Evolutionary conservation across 2,329 filamentous ascomycete genomes (phyloP).

Genomic region (Thielaviopsis musarum): DNA sequence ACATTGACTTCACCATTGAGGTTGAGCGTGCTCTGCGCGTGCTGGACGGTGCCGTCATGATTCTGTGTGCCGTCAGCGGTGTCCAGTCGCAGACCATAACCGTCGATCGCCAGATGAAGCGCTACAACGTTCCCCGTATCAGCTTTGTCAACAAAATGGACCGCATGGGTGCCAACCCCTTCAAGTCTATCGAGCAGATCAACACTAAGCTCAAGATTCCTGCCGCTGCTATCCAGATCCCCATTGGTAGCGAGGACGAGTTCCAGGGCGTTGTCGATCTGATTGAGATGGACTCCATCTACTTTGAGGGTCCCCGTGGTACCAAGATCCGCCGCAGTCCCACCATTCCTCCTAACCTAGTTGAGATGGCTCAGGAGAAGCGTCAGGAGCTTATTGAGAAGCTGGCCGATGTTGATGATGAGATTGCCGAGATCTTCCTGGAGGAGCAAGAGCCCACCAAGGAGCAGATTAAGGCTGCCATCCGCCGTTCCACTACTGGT

Average conservation of each 20-base stretch:
- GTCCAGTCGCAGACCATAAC: conserved; percentile 98
- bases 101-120: conserved; percentile 94
- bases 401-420: conserved; percentile 90
- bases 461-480: conserved; percentile 78
- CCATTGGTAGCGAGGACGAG: conserved; percentile 80
- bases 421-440: conserved; percentile 88
- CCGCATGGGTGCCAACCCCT: conserved; percentile 94
- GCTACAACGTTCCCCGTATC: conserved; percentile 89
- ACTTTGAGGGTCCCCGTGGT: conserved; percentile 74
- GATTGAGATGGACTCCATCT: conserved; percentile 80
- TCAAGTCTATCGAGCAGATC: conserved; percentile 95
- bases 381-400: conserved; percentile 80
- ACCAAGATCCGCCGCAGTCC: conserved; percentile 60
- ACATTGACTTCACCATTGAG: conserved; percentile 98
- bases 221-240: conserved; percentile 84
- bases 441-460: conserved; percentile 68
- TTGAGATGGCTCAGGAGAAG: conserved; percentile 64
- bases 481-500: conserved; percentile 74
- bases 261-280: conserved; percentile 89
- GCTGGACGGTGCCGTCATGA: conserved; percentile 94
- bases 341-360: conserved; percentile 66
- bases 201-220: conserved; percentile 88
- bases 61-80: conserved; percentile 90
- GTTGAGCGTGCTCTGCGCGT: conserved; percentile 91
- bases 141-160: conserved; percentile 99